Percentiles rank a stretch among this genome's conserved stretches.
Evolutionary conservation across 1,284 basidiomycete genomes (phyloP).

Genomic region (Cutaneotrichosporon sp.): DNA sequence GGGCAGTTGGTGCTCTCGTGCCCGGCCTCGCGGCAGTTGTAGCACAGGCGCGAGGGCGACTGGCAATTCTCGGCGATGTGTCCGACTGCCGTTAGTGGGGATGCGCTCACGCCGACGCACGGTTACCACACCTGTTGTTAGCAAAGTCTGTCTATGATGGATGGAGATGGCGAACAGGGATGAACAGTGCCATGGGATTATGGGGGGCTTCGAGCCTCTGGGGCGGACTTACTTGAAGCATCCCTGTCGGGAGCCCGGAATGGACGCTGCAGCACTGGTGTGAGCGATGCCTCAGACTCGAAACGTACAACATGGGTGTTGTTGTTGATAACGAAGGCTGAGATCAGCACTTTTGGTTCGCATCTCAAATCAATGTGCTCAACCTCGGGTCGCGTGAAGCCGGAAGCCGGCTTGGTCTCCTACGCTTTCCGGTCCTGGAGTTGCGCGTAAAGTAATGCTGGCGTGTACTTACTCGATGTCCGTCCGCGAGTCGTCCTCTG

Average conservation of each 20-base stretch:
- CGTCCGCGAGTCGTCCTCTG: no score
- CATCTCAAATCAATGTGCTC: no score
- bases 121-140: slow-evolving; percentile 35
- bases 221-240: slow-evolving; percentile 49
- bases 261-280: slow-evolving; percentile 30
- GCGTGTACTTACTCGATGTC: no score
- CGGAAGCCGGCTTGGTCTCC: no score
- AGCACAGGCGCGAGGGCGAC: slow-evolving; percentile 79
- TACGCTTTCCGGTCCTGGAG: no score
- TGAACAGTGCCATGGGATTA: no score
- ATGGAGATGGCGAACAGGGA: neutral
- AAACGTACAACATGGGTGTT: slow-evolving; percentile 12
- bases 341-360: neutral
- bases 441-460: no score
- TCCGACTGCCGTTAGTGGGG: slow-evolving; percentile 55
- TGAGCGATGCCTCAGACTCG: no score
- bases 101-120: slow-evolving; percentile 12
- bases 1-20: slow-evolving; percentile 86
- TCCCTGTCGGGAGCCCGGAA: slow-evolving; percentile 45
- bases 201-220: no score
- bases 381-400: no score
- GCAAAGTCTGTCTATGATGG: neutral
- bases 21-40: slow-evolving; percentile 84
- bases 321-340: neutral
- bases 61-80: slow-evolving; percentile 87